phyloP scores from a whole-genome alignment of 495 filamentous ascomycete genomes.

The Cryomyces minteri region DNA sequence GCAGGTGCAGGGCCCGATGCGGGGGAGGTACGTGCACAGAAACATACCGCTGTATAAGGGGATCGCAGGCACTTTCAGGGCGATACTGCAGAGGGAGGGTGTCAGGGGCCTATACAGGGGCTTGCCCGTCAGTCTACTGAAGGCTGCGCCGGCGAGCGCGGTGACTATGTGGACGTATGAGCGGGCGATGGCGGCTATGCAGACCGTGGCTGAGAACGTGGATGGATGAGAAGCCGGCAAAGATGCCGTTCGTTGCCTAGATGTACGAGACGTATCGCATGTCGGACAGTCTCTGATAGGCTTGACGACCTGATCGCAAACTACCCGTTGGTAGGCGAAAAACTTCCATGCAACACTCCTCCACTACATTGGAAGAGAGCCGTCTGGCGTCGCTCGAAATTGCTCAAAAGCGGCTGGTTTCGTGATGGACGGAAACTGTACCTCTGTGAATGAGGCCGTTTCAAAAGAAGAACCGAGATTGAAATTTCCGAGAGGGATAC shows the following conservation, averaged over 20 bases:
- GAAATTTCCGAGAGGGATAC: too few species aligned
- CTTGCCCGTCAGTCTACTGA: slow-evolving; percentile 71
- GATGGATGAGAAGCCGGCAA: slow-evolving; percentile 14
- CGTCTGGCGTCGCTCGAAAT: too few species aligned
- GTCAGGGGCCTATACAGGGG: slow-evolving; percentile 71
- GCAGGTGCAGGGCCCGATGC: slow-evolving; percentile 86
- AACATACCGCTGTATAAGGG: slow-evolving; percentile 75
- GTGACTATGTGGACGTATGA: slow-evolving; percentile 99
- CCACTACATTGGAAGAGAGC: too few species aligned
- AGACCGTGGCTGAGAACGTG: slow-evolving; percentile 29
- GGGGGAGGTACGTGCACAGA: slow-evolving; percentile 57
- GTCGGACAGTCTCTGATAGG: too few species aligned
- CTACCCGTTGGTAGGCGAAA: too few species aligned
- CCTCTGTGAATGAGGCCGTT: too few species aligned
- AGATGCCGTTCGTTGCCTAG: neutral
- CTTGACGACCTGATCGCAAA: too few species aligned
- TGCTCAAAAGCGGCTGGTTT: too few species aligned
- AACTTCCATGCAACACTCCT: too few species aligned
- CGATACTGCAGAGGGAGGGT: slow-evolving; percentile 57
- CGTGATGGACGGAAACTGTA: too few species aligned
- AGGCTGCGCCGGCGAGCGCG: slow-evolving; percentile 87
- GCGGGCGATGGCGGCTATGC: slow-evolving; percentile 23
- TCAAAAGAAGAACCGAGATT: too few species aligned
- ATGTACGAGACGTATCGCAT: too few species aligned
- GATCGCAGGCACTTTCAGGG: slow-evolving; percentile 39